Conservation (phyloP, 2,329 filamentous ascomycete genomes). For the Grosmannia penicillata region DNA sequence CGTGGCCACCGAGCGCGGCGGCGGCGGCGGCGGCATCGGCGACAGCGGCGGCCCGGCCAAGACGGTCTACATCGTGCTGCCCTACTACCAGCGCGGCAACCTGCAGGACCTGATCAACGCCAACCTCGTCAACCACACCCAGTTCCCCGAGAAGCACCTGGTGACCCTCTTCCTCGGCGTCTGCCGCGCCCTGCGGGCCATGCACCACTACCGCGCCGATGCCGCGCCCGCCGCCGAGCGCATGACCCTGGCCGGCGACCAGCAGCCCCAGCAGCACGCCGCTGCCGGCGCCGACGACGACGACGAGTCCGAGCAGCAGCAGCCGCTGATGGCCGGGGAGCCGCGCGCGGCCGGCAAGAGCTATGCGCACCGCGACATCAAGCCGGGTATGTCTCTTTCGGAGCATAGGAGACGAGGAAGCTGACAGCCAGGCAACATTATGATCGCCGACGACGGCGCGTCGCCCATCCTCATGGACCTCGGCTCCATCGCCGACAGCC, state of each 20-base stretch:
- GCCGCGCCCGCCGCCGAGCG: not conserved
- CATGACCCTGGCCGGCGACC: conserved; percentile 13
- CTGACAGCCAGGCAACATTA: conserved; percentile 60
- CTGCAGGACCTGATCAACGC: conserved; percentile 97
- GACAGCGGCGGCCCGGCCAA: conserved; percentile 50
- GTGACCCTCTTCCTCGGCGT: conserved; percentile 89
- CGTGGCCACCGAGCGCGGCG: conserved; percentile 58
- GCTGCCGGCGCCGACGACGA: conserved; percentile 38
- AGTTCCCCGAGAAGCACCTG: conserved; percentile 73
- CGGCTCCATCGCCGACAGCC: conserved; percentile 76
- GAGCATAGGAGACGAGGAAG: no score
- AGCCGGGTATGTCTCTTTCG: conserved; percentile 54
- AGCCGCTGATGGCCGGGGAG: conserved; percentile 72
- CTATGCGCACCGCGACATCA: conserved; percentile 93
- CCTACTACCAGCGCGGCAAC: conserved; percentile 90
- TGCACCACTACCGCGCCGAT: conserved; percentile 71
- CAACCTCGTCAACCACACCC: conserved; percentile 87
- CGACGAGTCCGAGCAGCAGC: conserved; percentile 60
- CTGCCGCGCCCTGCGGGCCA: conserved; percentile 70
- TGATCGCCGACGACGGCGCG: conserved; percentile 86
- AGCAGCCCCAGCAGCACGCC: conserved; percentile 15
- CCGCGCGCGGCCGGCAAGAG: conserved; percentile 59
- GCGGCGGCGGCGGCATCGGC: conserved; percentile 37
- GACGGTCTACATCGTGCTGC: conserved; percentile 91
- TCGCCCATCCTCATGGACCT: conserved; percentile 95